These are phyloP conservation scores for Crataegus laevigata DNA, from an alignment of 306 rosid genomes.

Conservation along the genomic window DNA sequence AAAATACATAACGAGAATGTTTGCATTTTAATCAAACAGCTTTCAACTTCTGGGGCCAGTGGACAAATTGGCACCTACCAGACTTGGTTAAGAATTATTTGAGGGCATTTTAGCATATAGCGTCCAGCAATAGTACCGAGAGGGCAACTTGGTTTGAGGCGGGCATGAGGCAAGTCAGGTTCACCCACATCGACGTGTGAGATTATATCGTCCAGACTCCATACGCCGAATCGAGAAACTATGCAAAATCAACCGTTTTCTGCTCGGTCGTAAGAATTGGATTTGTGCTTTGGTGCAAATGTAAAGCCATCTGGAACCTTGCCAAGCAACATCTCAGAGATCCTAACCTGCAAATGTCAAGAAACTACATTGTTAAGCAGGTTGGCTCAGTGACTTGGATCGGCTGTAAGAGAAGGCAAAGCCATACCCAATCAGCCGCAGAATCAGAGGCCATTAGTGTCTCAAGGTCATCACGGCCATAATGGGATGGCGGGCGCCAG, in stretches of 20 bases:
- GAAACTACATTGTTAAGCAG: neutral
- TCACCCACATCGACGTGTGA: neutral
- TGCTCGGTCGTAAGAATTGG: constrained; percentile 84
- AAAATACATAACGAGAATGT: neutral
- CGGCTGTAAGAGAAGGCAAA: constrained; percentile 5
- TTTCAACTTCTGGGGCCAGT: neutral
- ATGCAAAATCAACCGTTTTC: constrained; percentile 58
- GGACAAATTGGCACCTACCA: neutral
- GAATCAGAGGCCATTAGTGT: constrained; percentile 93
- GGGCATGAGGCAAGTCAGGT: neutral
- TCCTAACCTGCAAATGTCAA: constrained; percentile 45
- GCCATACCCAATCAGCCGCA: constrained; percentile 90
- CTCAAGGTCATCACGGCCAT: constrained; percentile 84
- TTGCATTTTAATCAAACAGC: neutral
- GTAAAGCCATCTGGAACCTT: constrained; percentile 81
- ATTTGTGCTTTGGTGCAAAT: constrained; percentile 87
- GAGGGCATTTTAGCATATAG: neutral
- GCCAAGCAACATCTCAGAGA: constrained; percentile 87
- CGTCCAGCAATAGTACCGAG: too few relatives aligned
- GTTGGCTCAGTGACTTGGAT: neutral
- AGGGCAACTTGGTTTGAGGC: neutral
- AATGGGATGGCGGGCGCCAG: constrained; percentile 82
- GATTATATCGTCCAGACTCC: neutral
- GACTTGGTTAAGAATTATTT: neutral
- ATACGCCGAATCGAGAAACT: neutral